A percentile compares a stretch with the other conserved stretches of the same genome.
These are phyloP conservation scores for Ramaria sp. DNA, from an alignment of 768 basidiomycete genomes.

Conservation along the genomic window DNA sequence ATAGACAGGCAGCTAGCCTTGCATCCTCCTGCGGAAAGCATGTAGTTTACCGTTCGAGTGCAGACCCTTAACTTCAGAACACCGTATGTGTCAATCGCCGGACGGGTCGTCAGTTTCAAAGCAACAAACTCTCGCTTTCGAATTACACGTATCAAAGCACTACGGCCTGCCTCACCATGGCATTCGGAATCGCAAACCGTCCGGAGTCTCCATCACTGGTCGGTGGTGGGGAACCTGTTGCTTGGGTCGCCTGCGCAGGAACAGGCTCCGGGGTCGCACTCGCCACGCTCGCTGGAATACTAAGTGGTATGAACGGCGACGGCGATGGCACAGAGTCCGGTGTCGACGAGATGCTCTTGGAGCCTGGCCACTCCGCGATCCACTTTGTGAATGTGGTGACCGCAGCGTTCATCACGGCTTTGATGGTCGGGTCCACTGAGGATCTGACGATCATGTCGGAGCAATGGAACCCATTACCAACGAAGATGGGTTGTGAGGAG, in stretches of 20 bases:
- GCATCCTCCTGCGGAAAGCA: too few relatives aligned
- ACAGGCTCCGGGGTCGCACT: conserved; percentile 5
- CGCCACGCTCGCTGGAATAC: background rate
- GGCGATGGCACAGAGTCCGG: background rate
- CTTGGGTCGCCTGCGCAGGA: conserved; percentile 3
- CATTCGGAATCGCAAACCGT: conserved; percentile 1
- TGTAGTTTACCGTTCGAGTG: too few relatives aligned
- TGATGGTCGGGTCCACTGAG: conserved; percentile 37
- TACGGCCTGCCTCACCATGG: background rate
- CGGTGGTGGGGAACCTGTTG: background rate
- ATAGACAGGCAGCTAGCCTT: too few relatives aligned
- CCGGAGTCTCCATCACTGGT: background rate
- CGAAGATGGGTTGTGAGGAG: conserved; percentile 40
- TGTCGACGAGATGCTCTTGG: background rate
- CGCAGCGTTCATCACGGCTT: conserved; percentile 40
- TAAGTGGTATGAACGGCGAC: background rate
- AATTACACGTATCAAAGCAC: too few relatives aligned
- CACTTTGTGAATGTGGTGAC: conserved; percentile 44
- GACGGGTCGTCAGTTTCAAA: too few relatives aligned
- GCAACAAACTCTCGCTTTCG: too few relatives aligned
- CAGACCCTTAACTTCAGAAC: too few relatives aligned
- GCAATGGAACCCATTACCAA: conserved; percentile 57
- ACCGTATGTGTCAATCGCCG: too few relatives aligned
- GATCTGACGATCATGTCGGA: conserved; percentile 43
- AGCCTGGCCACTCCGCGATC: conserved; percentile 32